These are phyloP conservation scores for Acarospora socialis DNA, from an alignment of 2,329 filamentous ascomycete genomes.

Conservation along the genomic window DNA sequence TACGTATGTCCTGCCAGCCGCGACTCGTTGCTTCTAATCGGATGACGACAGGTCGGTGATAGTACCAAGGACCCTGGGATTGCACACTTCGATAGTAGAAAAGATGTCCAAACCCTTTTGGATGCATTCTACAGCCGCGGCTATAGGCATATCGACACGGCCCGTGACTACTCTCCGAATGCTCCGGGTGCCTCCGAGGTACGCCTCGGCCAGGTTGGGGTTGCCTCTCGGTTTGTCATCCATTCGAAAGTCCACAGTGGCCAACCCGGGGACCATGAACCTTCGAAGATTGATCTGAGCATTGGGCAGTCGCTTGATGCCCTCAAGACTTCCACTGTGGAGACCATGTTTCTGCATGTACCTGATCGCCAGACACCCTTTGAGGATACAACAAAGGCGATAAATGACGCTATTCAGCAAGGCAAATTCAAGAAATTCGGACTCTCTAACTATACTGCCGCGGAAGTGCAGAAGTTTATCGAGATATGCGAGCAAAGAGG, in stretches of 20 bases:
- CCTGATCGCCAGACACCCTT: conserved; percentile 32
- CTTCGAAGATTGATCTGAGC: conserved; percentile 17
- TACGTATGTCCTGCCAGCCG: conserved; percentile 1
- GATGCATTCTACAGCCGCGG: conserved; percentile 6
- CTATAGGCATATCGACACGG: conserved; percentile 1
- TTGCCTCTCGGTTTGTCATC: conserved; percentile 15
- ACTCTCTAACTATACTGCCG: conserved; percentile 32
- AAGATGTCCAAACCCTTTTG: conserved; percentile 5
- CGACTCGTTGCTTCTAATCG: conserved; percentile 2
- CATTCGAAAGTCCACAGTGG: conserved; percentile 18
- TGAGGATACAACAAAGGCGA: conserved; percentile 27
- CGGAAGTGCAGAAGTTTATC: conserved; percentile 31
- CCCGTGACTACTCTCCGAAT: conserved; percentile 15
- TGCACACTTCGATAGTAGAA: conserved; percentile 4
- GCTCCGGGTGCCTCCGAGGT: conserved; percentile 18
- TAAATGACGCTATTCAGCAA: conserved; percentile 27
- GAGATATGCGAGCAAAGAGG: conserved; percentile 29
- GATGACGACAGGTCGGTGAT: conserved; percentile 2
- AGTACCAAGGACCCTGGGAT: conserved; percentile 5
- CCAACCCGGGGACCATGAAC: conserved; percentile 16
- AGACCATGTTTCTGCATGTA: conserved; percentile 31
- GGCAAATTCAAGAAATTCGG: conserved; percentile 35
- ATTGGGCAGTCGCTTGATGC: conserved; percentile 17
- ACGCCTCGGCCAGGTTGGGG: conserved; percentile 16
- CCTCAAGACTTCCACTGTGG: conserved; percentile 17